Evolutionary conservation across 352 stramenopile genomes (phyloP), one percentile per base, ranked within the genome.

Genomic region (Phytophthora syringae): DNA sequence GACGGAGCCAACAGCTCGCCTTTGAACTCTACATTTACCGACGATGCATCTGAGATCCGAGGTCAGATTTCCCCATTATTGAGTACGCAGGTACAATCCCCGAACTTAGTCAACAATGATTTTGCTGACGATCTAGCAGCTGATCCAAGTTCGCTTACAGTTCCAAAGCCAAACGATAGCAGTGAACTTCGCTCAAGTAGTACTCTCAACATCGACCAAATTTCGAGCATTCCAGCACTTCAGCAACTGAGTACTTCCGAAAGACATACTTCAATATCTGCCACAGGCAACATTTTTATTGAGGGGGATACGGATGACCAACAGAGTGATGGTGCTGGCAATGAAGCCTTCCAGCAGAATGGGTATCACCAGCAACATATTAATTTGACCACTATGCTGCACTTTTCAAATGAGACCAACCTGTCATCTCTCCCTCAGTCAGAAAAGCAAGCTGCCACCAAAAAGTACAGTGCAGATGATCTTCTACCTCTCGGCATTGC

Each of bases 401-500:
- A 44, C 12, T 20, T 58, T 16, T 48, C 45, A 32, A 40, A 36
- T 5, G 16, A 55, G 5, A 11, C 34, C 16, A 27, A 30, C 22
- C 22, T 24, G 2, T 22, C 22, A 18, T 39, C 43, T 12, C n/a
- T 52, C 24, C 28, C 25, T 12, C 52, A 42, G 16, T 42, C 45
- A 15, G 40, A 47, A n/a, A 47, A 47, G 9, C 9, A 54, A 2
- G 11, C 7, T 45, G 4, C 30, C 6, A 40, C 59, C 25, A 47
- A 15, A n/a, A 66, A 62, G 3, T 10, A 21, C 10, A 34, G 27
- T 22, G 24, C 51, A 10, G 47, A 68, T 16, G 71, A 77, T 11
- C 20, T 65, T 15, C 9, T 78, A 37, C 78, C 74, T n/a, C 56
- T 83, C n/a, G 55, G 67, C 3, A 24, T 78, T 20, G 36, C 53